Conservation (phyloP, 176 grass and related monocot genomes). For the Ampelocalamus luodianensis region DNA sequence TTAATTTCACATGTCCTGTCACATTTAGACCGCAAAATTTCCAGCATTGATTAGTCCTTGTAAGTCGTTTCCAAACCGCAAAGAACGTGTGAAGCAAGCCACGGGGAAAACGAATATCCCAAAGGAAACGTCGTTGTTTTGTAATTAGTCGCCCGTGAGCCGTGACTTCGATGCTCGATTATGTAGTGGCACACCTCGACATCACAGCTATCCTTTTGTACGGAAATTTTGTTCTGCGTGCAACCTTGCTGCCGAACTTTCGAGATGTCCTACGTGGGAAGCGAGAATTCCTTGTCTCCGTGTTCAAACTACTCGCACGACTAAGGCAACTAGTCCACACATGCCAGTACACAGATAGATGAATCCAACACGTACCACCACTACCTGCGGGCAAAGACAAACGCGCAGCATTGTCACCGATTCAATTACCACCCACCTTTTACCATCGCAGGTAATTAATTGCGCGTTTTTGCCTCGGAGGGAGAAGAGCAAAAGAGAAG, state of each 20-base stretch:
- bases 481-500: neutral
- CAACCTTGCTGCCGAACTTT: neutral
- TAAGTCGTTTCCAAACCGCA: neutral
- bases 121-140: neutral
- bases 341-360: neutral
- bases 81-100: constrained; percentile 16
- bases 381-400: too few relatives aligned
- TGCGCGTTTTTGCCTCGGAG: neutral
- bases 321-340: neutral
- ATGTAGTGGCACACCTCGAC: neutral
- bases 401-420: too few relatives aligned
- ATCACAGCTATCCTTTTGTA: neutral
- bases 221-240: neutral
- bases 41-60: neutral
- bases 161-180: neutral
- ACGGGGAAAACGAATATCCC: neutral
- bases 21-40: neutral
- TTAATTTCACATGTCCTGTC: neutral
- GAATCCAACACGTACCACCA: neutral
- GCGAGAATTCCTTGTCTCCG: neutral
- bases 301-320: neutral
- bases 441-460: neutral
- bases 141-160: neutral
- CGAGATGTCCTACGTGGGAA: neutral
- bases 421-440: neutral